Base-by-base conservation (phyloP, 116 monocot species). In the Dioscorea cayenensis region DNA sequence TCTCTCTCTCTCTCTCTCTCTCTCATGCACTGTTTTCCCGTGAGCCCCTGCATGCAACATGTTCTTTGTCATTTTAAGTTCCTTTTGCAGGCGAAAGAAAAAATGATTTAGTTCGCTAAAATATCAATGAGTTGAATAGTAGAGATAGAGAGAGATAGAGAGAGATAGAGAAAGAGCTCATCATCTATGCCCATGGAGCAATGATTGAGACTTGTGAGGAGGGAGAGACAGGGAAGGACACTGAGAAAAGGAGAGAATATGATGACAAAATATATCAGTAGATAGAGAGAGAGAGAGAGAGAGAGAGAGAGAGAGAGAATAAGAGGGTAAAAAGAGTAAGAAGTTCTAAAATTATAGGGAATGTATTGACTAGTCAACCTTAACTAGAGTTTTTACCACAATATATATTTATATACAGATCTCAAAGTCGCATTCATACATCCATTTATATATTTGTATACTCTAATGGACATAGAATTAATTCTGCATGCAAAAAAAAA, bases 181-280 rank as follows among this genome's bases (percentile, higher is more conserved):
- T 23, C 21, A 63, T 22, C 21, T 23, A 22, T 63, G 21, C 22
- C 43, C 43, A 23, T 28, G 25, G 12, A 65, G 3, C 65, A 35
- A 65, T 65, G 65, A 65, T 65, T 65, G 65, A 65, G 65, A 65
- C 65, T 28, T 35, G 35, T 65, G 65, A 65, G 65, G 13, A 28
- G 13, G 28, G 65, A 35, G 65, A 63, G 63, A 63, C 63, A 63
- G 63, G 4, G 23, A 63, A 27, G 21, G 63, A 63, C 25, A 63
- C 25, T 32, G 14, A 35, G 65, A 32, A 65, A 65, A 35, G 65
- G 14, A 65, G 62, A 20, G 62, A 65, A 14, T 14, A 65, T 35
- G 65, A 28, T 65, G 17, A 65, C 28, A 65, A 65, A 35, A 65
- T 63, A 63, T 63, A 63, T 27, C 12, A 3, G 21, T 63, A 5